A percentile compares a stretch with the other conserved stretches of the same genome.
Conservation (phyloP, 345 rosid genomes). For the Gossypium turneri region DNA sequence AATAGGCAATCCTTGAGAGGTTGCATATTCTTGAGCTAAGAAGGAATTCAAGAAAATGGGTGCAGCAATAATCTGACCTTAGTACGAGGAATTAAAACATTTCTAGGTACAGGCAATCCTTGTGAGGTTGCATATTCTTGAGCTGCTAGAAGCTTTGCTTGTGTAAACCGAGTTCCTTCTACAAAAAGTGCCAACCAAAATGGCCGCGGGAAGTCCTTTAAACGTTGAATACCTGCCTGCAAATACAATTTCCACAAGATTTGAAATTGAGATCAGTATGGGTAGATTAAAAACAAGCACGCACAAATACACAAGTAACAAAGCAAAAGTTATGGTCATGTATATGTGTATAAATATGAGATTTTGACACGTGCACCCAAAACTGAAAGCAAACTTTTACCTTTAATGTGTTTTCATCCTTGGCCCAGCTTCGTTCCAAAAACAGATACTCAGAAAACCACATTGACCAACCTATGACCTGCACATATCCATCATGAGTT, state of each 20-base stretch:
- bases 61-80: conserved; percentile 46
- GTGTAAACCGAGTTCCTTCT: conserved; percentile 96
- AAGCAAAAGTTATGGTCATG: background rate
- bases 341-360: background rate
- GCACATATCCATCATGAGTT: conserved; percentile 2
- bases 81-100: conserved; percentile 95
- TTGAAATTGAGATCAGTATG: conserved; percentile 4
- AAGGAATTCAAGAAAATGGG: background rate
- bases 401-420: conserved; percentile 81
- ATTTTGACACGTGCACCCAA: background rate
- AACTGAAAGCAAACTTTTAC: conserved; percentile 22
- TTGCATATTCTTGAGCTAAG: conserved; percentile 75
- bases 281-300: background rate
- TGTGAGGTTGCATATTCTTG: conserved; percentile 83
- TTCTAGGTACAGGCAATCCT: conserved; percentile 82
- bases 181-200: conserved; percentile 99
- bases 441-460: conserved; percentile 98
- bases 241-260: conserved; percentile 29
- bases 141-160: conserved; percentile 89
- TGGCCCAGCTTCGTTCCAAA: conserved; percentile 90
- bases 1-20: conserved; percentile 68
- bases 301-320: background rate
- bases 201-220: conserved; percentile 79
- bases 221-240: conserved; percentile 83
- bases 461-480: conserved; percentile 99